These are phyloP conservation scores for Pecoramyces ruminantium DNA, from an alignment of 192 early-diverging fungal species.

Conservation along the genomic window DNA sequence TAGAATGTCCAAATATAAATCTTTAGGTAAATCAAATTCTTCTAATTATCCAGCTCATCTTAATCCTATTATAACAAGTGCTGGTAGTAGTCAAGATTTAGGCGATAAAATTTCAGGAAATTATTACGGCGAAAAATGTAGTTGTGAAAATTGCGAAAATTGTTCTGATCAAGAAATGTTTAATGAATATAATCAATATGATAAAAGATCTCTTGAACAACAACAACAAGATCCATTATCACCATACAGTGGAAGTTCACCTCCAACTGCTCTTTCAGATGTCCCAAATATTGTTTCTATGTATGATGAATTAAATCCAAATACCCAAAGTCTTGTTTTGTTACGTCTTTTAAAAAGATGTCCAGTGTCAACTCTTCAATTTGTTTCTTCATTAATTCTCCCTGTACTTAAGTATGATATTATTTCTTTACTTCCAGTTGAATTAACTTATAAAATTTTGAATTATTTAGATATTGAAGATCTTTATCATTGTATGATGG, in stretches of 20 bases:
- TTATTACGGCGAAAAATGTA: not conserved
- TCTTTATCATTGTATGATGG: not conserved
- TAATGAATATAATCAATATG: not conserved
- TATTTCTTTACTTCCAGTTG: constrained; percentile 49
- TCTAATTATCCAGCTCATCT: not conserved
- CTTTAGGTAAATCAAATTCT: not conserved
- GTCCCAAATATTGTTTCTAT: constrained; percentile 41
- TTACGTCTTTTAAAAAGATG: constrained; percentile 75
- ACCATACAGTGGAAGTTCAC: not conserved
- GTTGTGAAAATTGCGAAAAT: not conserved
- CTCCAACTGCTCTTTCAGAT: constrained; percentile 11
- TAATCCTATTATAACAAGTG: not conserved
- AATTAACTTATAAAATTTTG: constrained; percentile 15
- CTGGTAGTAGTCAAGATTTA: not conserved
- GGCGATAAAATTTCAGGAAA: not conserved
- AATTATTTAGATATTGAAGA: not conserved
- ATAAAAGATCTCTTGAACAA: not conserved
- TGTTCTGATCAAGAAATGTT: constrained; percentile 12
- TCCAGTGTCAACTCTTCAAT: constrained; percentile 67
- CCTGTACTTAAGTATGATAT: constrained; percentile 87
- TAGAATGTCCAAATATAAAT: not conserved
- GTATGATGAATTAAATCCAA: constrained; percentile 59
- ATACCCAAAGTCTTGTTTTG: constrained; percentile 68
- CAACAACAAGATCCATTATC: not conserved
- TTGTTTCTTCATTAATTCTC: constrained; percentile 70